Evolutionary conservation across 2,329 filamentous ascomycete genomes (phyloP), one percentile per base, ranked within the genome.

Genomic region (Sclerotiophoma versabilis): DNA sequence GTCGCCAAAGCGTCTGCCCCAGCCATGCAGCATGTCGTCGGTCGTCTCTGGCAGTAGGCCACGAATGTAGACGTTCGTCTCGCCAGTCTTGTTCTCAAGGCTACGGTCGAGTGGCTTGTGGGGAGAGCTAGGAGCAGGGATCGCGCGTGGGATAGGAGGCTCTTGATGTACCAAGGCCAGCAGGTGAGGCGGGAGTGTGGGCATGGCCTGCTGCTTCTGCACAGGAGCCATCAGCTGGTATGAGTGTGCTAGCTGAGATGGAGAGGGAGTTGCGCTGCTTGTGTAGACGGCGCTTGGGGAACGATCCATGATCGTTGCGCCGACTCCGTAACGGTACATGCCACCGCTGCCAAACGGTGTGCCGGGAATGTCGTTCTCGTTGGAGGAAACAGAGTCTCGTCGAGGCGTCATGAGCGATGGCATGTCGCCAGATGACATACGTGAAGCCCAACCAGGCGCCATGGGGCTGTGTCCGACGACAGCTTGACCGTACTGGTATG

Each of bases 31-130:
- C 72, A 96, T 88, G 43, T 96, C 90, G 69, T 99, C 95, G 42
- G 96, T 95, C 0, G 93, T 99, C 66, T 96, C 93, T 0, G 95
- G 93, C 60, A 96, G 90, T 59, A 99, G 88, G 15, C 96, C 96
- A 57, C 95, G 91, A 61, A 99, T 97, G 80, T 99, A 99, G 62
- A 99, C 93, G 70, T 99, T 99, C 60, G 92, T 95, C 72, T 98
- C 96, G 37, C 93, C 93, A 41, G 90, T 95, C 54, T 92, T 90
- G 70, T 98, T 98, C 77, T 96, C 91, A 42, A 99, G 82, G 71
- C 93, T 96, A 76, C 96, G 93, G 60, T 96, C 93, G 23, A 98
- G 85, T 34, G 90, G 93, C 82, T 96, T 91, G 79, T 91, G 86
- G 68, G 90, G 90, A 52, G 93, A 93, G 20, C 88, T 88, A 23